Evolutionary conservation across 306 rosid species (phyloP), one percentile per base, ranked within the genome.

Genomic region (Rosa multiflora): DNA sequence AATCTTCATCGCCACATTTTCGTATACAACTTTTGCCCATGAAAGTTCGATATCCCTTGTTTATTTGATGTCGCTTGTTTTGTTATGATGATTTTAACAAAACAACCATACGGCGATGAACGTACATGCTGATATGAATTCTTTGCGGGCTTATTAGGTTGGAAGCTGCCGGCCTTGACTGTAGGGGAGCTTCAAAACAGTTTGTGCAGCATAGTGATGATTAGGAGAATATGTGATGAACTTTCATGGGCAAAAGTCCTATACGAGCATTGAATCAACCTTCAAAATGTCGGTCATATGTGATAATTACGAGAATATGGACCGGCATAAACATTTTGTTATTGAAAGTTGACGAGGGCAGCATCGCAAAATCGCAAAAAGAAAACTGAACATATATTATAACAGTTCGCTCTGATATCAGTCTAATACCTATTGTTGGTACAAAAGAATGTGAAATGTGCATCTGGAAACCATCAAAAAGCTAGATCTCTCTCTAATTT

Each of bases 401-500:
- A 29, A 15, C n/a, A 55, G 78, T 10, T 53, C 15, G 4, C 55
- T 8, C 78, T 43, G 43, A 59, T 15, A 10, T 44, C 49, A 43
- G 26, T 62, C 70, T 67, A 37, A 6, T 26, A 15, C 43, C 59
- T 61, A 26, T 8, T 9, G 59, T 23, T 21, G 55, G 69, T 43
- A 55, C 53, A 58, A 35, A 59, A 42, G 47, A 40, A 74, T 74
- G 77, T 14, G 18, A 58, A 42, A 37, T n/a, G 55, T 42, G 78
- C 53, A 58, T 74, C 15, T 29, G 42, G 43, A 64, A 64, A 15
- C 44, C 70, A 17, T 32, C 0, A 32, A 67, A 18, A 15, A 10
- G 2, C 42, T 39, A 10, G 7, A 46, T 73, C 73, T 63, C 26
- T 47, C 56, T 23, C 67, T 11, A 55, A 35, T 10, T 88, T 82